These are phyloP conservation scores for Arctostaphylos glauca DNA, from an alignment of 148 eudicot genomes.

Conservation along the genomic window DNA sequence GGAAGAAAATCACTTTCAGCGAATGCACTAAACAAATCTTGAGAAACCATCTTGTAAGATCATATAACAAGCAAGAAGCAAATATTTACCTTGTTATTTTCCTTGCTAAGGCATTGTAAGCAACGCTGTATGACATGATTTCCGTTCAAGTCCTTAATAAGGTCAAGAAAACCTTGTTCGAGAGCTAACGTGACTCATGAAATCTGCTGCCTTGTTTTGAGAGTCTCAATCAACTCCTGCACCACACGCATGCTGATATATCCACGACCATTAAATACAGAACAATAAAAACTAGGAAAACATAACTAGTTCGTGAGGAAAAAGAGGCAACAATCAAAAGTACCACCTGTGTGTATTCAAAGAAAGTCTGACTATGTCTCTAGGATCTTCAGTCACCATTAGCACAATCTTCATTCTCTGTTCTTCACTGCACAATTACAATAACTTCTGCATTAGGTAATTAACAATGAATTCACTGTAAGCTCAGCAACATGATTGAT, in stretches of 20 bases:
- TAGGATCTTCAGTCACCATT: constrained; percentile 43
- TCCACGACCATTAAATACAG: constrained; percentile 15
- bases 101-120: constrained; percentile 52
- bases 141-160: constrained; percentile 66
- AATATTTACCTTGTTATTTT: constrained; percentile 58
- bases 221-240: constrained; percentile 68
- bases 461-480: constrained; percentile 71
- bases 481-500: constrained; percentile 59
- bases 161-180: constrained; percentile 62
- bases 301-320: not conserved
- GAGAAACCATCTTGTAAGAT: not conserved
- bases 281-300: constrained; percentile 2
- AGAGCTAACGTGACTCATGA: constrained; percentile 45
- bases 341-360: constrained; percentile 65
- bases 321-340: not conserved
- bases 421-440: constrained; percentile 62
- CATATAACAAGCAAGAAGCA: not conserved
- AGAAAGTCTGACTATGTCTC: constrained; percentile 51
- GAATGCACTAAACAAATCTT: not conserved
- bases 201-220: constrained; percentile 58
- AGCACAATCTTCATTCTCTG: constrained; percentile 55
- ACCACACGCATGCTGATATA: constrained; percentile 65
- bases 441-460: constrained; percentile 64
- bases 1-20: constrained; percentile 1
- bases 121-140: constrained; percentile 78